These are phyloP conservation scores for Triticum monococcum DNA, from an alignment of 176 grass and related monocot species.

Conservation along the genomic window DNA sequence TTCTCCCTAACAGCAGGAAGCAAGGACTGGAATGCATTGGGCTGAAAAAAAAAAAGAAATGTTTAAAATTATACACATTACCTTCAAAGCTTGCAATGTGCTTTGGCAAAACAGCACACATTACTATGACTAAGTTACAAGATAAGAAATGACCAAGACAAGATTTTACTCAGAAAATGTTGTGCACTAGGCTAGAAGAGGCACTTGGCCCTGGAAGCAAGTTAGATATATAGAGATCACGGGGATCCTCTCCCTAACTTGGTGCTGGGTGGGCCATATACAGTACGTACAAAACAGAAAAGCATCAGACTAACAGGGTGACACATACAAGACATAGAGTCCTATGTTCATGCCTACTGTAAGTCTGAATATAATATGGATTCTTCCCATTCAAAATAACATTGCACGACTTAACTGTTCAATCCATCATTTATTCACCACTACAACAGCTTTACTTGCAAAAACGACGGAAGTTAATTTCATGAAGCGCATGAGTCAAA, in stretches of 20 bases:
- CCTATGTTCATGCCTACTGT: not conserved
- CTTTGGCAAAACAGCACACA: constrained; percentile 16
- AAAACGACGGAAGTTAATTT: not conserved
- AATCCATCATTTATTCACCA: constrained; percentile 21
- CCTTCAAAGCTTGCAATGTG: constrained; percentile 17
- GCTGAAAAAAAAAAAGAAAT: constrained; percentile 44
- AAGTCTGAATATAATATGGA: constrained; percentile 12
- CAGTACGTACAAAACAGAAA: not conserved
- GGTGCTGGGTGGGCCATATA: not conserved
- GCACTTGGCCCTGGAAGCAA: not conserved
- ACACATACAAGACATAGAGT: not conserved
- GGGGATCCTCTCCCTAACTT: not conserved
- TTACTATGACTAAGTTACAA: constrained; percentile 19
- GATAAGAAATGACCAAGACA: constrained; percentile 3
- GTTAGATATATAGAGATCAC: not conserved
- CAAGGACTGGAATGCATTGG: constrained; percentile 72
- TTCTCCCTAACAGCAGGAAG: constrained; percentile 77
- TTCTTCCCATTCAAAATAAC: constrained; percentile 1
- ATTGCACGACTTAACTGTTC: constrained; percentile 24
- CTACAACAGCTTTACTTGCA: constrained; percentile 3
- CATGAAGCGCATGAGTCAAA: not conserved
- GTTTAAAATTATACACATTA: constrained; percentile 1
- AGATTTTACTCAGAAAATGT: not conserved
- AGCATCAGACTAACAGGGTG: not conserved
- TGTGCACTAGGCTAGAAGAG: not conserved